A percentile compares a stretch with the other conserved stretches of the same genome.
phyloP scores from a whole-genome alignment of 1,284 basidiomycete species.

The Boletus hoseneyae region DNA sequence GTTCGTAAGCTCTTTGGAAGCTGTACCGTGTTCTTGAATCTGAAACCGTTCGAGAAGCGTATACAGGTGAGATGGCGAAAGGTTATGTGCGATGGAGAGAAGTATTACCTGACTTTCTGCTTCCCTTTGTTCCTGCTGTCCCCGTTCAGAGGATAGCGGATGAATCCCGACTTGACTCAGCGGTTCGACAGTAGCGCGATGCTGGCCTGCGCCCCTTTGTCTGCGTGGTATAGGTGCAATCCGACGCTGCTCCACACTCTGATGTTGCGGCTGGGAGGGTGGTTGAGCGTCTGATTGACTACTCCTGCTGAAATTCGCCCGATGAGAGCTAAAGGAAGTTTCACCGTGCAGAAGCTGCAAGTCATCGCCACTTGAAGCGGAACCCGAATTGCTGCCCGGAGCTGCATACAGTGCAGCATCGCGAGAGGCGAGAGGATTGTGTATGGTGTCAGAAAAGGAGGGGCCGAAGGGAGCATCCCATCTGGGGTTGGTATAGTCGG shows the following conservation, averaged over 20 bases:
- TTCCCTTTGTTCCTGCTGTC: constrained; percentile 3
- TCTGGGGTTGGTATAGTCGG: constrained; percentile 14
- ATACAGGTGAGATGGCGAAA: too few relatives aligned
- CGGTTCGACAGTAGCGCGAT: background rate
- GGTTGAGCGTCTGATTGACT: background rate
- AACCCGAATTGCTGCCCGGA: background rate
- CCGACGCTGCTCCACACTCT: constrained; percentile 10
- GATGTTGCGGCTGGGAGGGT: constrained; percentile 2
- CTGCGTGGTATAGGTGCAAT: constrained; percentile 16
- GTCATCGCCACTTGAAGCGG: background rate
- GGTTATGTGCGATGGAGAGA: background rate
- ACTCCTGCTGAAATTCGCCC: background rate
- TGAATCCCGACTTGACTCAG: background rate
- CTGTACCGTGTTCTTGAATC: constrained; percentile 2
- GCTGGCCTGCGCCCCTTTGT: background rate
- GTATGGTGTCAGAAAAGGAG: constrained; percentile 4
- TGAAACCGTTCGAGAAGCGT: background rate
- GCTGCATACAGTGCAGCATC: background rate
- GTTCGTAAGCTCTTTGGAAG: constrained; percentile 12
- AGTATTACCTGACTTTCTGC: constrained; percentile 7
- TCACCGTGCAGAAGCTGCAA: background rate
- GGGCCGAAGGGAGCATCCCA: constrained; percentile 26
- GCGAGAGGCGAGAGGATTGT: background rate
- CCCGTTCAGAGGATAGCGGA: background rate
- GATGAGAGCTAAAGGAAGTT: constrained; percentile 7